Evolutionary conservation across 2,329 filamentous ascomycete genomes (phyloP), one percentile per base, ranked within the genome.

Genomic region (Aciculosporium take): DNA sequence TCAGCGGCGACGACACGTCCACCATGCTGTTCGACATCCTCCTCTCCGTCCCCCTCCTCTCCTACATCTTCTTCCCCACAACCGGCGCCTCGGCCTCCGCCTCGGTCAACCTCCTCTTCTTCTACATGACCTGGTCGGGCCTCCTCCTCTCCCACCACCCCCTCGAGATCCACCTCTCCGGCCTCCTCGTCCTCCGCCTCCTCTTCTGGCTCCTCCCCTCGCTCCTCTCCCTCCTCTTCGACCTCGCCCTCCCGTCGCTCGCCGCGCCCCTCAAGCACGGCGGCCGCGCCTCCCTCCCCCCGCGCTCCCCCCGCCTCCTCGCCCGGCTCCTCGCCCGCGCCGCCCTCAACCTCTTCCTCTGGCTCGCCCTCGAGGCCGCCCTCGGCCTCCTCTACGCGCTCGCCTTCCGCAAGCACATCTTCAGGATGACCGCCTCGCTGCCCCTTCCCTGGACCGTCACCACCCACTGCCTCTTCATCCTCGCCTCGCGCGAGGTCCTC

Each of bases 111-210:
- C 64, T 94, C 20, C 65, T 93, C 47, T 88, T 94, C 66, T 91
- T 94, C 61, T 89, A 87, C 59, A 74, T 94, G 65, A 89, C 84
- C 51, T 94, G 87, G 87, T 77, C 78, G 5, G 89, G 84, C 0
- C 71, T 95, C 25, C 76, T 93, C 30, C 66, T 89, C 3, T 82
- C 81, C 6, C 82, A 93, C 52, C 70, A 80, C 1, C 78, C 84
- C 0, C 66, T 91, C 13, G 73, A 76, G 44, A 75, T 94, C 43
- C 85, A 94, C 57, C 57, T 91, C 1, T 66, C 83, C 40, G 84
- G 79, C 42, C 79, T 80, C 0, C 57, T 84, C 5, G 72, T 74
- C 20, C 66, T 87, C 37, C 79, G 84, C 32, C 44, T 79, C 8
- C 49, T 84, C 4, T 77, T 88, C 53, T 93, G 79, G 62, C 64